phyloP scores from a whole-genome alignment of 1,284 basidiomycete genomes.

The Dichomitus squalens region DNA sequence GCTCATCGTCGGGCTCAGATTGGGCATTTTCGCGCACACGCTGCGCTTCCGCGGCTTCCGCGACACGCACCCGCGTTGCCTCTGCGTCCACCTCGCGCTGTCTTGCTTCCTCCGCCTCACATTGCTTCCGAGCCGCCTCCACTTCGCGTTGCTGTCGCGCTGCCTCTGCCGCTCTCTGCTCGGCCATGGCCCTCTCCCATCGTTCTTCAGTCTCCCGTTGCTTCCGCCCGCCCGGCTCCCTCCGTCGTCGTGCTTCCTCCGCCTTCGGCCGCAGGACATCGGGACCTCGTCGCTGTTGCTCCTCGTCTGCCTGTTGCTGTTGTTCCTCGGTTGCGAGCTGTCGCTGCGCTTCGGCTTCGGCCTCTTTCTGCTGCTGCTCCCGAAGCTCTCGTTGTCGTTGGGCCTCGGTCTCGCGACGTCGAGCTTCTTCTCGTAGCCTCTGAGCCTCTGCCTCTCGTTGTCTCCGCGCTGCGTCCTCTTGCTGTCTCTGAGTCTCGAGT shows the following conservation, averaged over 20 bases:
- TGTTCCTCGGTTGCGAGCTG: constrained; percentile 15
- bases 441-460: constrained; percentile 6
- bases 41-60: neutral
- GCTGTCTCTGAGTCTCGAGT: constrained; percentile 20
- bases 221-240: constrained; percentile 2
- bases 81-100: constrained; percentile 8
- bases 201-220: constrained; percentile 8
- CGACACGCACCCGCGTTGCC: constrained; percentile 1
- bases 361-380: constrained; percentile 9
- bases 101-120: constrained; percentile 25
- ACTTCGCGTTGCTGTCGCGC: constrained; percentile 5
- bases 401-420: constrained; percentile 3
- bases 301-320: constrained; percentile 15
- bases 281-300: constrained; percentile 8
- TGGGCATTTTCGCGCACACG: constrained; percentile 3
- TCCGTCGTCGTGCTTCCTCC: constrained; percentile 10
- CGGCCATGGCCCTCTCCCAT: constrained; percentile 7
- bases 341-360: neutral
- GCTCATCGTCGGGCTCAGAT: neutral
- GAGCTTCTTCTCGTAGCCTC: constrained; percentile 8
- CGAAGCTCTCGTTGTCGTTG: constrained; percentile 3
- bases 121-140: neutral
- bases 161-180: constrained; percentile 10
- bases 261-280: constrained; percentile 7
- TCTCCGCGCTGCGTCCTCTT: neutral